Evolutionary conservation across 2,329 filamentous ascomycete genomes (phyloP).

Genomic region (Fusarium veterinarium): DNA sequence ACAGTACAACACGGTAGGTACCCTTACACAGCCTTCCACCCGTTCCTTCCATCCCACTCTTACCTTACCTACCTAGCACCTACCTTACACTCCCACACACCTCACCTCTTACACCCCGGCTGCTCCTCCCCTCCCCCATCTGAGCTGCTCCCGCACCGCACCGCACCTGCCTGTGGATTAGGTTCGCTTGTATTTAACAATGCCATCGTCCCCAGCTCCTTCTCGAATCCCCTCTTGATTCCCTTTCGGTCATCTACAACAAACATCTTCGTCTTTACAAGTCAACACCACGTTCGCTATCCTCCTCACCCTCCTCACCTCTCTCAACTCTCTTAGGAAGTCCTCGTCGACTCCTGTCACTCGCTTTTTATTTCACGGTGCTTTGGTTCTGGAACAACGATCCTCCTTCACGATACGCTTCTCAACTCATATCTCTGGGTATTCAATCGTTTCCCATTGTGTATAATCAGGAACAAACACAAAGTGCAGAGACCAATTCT

Average conservation of each 20-base stretch:
- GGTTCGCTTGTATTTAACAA: conserved; percentile 48
- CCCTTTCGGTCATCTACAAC: conserved; percentile 44
- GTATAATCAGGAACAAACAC: conserved; percentile 33
- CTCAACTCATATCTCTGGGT: conserved; percentile 52
- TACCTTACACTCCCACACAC: conserved; percentile 36
- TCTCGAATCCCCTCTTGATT: conserved; percentile 42
- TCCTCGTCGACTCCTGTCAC: conserved; percentile 81
- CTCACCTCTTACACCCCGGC: conserved; percentile 29
- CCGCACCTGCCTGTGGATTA: not conserved
- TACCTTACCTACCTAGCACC: conserved; percentile 5
- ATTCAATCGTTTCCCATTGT: conserved; percentile 35
- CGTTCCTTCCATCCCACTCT: conserved; percentile 36
- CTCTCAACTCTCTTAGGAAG: conserved; percentile 65
- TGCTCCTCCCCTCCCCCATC: conserved; percentile 30
- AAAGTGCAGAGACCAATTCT: conserved; percentile 31
- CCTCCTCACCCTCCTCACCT: conserved; percentile 50
- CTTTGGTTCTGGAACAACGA: conserved; percentile 50
- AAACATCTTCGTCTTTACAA: conserved; percentile 41
- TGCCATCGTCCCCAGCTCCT: conserved; percentile 43
- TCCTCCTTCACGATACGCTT: conserved; percentile 24
- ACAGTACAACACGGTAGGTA: conserved; percentile 23
- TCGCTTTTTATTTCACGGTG: conserved; percentile 73
- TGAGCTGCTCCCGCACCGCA: conserved; percentile 32
- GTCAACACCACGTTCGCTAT: conserved; percentile 61
- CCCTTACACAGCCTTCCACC: conserved; percentile 39